These are phyloP conservation scores for Raffaelea arxii DNA, from an alignment of 2,329 filamentous ascomycete species.

Conservation along the genomic window DNA sequence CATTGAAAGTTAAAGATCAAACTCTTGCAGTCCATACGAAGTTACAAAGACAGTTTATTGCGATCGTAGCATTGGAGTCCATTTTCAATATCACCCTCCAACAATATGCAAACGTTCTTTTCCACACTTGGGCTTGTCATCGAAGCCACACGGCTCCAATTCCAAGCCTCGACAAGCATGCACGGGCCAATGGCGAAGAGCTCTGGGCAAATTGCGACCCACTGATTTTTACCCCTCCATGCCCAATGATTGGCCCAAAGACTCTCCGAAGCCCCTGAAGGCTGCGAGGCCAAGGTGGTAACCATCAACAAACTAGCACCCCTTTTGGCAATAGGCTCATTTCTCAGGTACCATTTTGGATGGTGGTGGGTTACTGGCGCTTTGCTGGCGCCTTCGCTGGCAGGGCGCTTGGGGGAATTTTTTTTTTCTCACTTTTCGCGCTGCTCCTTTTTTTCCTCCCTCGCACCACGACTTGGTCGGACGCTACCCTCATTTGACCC, in stretches of 20 bases:
- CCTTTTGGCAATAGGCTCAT: neutral
- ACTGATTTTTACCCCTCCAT: no score
- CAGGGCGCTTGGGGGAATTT: neutral
- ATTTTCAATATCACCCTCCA: neutral
- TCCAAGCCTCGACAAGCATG: neutral
- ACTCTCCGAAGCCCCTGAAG: neutral
- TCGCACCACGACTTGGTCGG: neutral
- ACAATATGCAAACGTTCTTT: neutral
- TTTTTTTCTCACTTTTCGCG: neutral
- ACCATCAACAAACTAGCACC: conserved; percentile 1
- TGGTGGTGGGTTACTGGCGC: neutral
- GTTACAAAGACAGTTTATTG: no score
- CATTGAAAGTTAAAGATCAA: no score
- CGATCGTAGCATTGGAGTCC: no score
- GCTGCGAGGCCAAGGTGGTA: neutral
- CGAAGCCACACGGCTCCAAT: neutral
- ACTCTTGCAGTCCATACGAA: no score
- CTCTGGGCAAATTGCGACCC: neutral
- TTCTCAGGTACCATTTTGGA: neutral
- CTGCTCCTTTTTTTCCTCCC: neutral
- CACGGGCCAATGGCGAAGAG: no score
- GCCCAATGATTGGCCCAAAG: neutral
- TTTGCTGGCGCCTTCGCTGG: no score
- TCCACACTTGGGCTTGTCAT: neutral
- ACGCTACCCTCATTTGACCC: conserved; percentile 3